Evolutionary conservation across 768 basidiomycete genomes (phyloP).

Genomic region (Calocera viscosa): DNA sequence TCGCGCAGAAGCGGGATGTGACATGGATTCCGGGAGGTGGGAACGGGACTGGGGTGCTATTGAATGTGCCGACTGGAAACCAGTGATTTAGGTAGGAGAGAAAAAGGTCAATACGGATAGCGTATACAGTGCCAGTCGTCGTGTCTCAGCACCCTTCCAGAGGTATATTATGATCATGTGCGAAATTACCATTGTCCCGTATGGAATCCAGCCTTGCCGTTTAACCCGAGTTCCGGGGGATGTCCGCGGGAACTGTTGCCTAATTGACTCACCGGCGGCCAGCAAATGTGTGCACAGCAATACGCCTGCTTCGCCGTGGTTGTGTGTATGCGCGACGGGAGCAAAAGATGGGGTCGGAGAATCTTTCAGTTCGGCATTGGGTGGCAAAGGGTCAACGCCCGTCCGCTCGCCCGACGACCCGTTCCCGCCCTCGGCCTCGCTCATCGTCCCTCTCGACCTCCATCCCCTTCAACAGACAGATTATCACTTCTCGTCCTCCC

Average conservation of each 20-base stretch:
- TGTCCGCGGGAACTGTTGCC: neutral
- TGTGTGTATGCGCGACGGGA: neutral
- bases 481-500: constrained; percentile 11
- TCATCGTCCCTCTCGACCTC: constrained; percentile 16
- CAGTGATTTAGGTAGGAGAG: constrained; percentile 9
- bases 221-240: neutral
- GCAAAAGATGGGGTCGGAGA: neutral
- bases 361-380: constrained; percentile 1
- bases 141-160: neutral
- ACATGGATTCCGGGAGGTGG: constrained; percentile 77
- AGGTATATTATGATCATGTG: no score
- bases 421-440: constrained; percentile 29
- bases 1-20: constrained; percentile 68
- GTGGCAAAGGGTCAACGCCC: neutral
- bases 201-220: neutral
- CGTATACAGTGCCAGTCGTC: no score
- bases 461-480: constrained; percentile 6
- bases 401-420: neutral
- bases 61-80: constrained; percentile 56
- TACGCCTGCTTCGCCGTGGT: constrained; percentile 2
- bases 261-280: neutral
- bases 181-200: no score
- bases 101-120: neutral
- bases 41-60: constrained; percentile 43
- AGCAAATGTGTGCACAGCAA: constrained; percentile 1